Evolutionary conservation across 1,139 yeast species (phyloP), one percentile per base, ranked within the genome.

Genomic region (Saccharomycopsis crataegensis): DNA sequence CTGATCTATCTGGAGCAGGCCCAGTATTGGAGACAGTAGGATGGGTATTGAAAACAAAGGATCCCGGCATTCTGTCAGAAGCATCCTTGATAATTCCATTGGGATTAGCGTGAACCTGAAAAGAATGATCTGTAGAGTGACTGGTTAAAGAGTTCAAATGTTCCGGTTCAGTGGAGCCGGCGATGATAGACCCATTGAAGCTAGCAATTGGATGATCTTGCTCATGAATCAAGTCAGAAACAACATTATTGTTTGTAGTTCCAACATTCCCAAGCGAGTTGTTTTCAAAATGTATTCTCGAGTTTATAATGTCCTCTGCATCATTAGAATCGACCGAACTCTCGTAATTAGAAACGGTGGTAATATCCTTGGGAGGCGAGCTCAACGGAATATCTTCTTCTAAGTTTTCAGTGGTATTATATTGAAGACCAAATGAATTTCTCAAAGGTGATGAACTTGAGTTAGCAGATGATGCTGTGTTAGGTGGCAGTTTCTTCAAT

Each of bases 361-460:
- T 56, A 8, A 56, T 51, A 31, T 54, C 58, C 14, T 51, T 48
- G 22, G 58, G 58, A 11, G 57, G 57, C 7, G 52, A 45, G 42
- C 43, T 49, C 16, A 55, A 40, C 1, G 56, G 49, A 6, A 43
- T 16, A 33, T 49, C 47, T 12, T 49, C 51, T 12, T 36, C 49
- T 14, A 16, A 34, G 34, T 8, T 16, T 28, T 22, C n/a, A 36
- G 40, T 36, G 2, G n/a, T 3, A 3, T 11, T n/a, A 36, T 36
- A 36, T 11, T n/a, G 40, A 36, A 36, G n/a, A 36, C n/a, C n/a
- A 36, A 36, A 11, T 11, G 43, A 12, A 11, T 34, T 46, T 37
- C 17, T 6, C 33, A 14, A 14, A 12, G 31, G 32, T 17, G 50
- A 28, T n/a, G 50, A 14, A 36, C n/a, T 16, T 22, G 4, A 3